Percentiles rank a stretch among this genome's conserved stretches.
phyloP scores from a whole-genome alignment of 176 grass and related monocot genomes.

The Lolium multiflorum region DNA sequence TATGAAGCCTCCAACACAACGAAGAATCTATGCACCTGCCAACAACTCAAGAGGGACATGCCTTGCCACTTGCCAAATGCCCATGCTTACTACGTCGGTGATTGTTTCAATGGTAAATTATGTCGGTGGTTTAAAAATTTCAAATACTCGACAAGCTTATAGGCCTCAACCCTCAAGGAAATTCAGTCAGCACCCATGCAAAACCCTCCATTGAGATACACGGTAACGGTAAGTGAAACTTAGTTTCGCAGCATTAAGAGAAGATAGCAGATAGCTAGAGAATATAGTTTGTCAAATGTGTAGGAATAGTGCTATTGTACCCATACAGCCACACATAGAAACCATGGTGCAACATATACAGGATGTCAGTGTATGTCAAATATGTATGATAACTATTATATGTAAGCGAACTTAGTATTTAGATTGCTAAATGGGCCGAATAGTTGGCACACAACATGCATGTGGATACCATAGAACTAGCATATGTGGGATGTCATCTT shows the following conservation, averaged over 20 bases:
- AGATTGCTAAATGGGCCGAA: slow-evolving; percentile 9
- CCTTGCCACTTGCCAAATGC: neutral
- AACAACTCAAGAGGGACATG: slow-evolving; percentile 11
- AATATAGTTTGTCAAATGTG: slow-evolving; percentile 9
- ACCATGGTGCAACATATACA: slow-evolving; percentile 1
- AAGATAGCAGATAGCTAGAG: neutral
- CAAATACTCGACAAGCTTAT: neutral
- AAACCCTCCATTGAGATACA: neutral
- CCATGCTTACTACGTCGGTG: neutral
- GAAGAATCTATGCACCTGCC: neutral
- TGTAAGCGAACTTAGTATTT: neutral
- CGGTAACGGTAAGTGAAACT: neutral
- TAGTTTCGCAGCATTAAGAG: neutral
- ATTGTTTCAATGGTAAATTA: neutral
- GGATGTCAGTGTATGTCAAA: slow-evolving; percentile 18
- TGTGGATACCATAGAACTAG: neutral
- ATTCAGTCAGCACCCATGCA: neutral
- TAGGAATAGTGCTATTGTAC: neutral
- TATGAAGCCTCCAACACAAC: neutral
- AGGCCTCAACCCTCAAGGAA: neutral
- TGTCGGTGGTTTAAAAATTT: neutral
- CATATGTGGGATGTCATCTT: slow-evolving; percentile 21
- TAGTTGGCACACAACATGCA: neutral
- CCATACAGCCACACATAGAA: slow-evolving; percentile 1
- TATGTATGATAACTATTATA: neutral